Percentiles rank a stretch among this genome's conserved stretches.
Evolutionary conservation across 495 filamentous ascomycete genomes (phyloP).

Genomic region (Annulohypoxylon moriforme): DNA sequence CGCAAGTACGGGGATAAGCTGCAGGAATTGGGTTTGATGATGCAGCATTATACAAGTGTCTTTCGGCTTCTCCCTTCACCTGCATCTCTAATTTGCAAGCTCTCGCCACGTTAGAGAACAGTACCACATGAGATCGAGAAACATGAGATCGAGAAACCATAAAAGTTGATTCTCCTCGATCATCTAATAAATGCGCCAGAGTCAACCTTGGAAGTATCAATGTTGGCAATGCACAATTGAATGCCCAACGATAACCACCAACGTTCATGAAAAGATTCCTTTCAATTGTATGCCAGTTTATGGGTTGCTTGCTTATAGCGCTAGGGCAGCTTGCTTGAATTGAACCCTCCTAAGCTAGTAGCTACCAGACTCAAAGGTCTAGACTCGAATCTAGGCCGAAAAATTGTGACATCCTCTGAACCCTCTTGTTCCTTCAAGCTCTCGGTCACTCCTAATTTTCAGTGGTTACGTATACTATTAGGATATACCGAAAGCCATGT

Average conservation of each 20-base stretch:
- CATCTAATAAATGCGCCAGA: background rate
- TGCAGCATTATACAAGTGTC: background rate
- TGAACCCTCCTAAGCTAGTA: background rate
- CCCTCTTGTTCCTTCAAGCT: background rate
- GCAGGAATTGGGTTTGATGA: background rate
- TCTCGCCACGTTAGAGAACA: background rate
- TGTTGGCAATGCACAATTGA: background rate
- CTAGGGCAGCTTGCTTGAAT: background rate
- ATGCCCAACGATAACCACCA: background rate
- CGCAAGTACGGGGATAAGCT: background rate
- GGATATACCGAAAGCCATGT: background rate
- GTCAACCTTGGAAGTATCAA: background rate
- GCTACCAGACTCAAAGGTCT: background rate
- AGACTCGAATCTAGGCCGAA: background rate
- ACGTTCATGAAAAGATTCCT: background rate
- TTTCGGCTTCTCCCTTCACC: background rate
- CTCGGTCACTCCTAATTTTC: background rate
- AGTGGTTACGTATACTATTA: background rate
- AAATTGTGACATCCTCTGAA: background rate
- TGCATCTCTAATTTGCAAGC: background rate
- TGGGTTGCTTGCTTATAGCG: no score
- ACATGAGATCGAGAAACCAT: background rate
- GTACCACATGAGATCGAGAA: background rate
- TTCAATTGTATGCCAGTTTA: background rate
- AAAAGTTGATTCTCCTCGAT: background rate